Evolutionary conservation across 768 basidiomycete species (phyloP), one percentile per base, ranked within the genome.

Genomic region (Leccinum imitatum): DNA sequence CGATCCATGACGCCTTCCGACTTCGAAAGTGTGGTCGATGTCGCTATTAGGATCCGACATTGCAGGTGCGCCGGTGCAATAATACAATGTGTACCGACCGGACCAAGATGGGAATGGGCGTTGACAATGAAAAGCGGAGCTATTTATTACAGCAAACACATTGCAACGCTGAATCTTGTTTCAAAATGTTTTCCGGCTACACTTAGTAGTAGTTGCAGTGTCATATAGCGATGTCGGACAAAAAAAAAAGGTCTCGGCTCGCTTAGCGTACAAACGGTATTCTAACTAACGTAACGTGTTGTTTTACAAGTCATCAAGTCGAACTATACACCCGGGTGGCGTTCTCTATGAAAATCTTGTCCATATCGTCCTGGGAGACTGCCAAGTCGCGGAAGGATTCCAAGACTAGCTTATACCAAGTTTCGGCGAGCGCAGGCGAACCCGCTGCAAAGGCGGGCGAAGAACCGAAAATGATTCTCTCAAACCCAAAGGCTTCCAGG

Each of bases 321-420:
- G 59, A 53, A 8, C 67, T 70, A 44, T 84, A 84, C 21, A 83
- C 75, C 19, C 65, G 68, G 59, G 72, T 64, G 15, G 84, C 84
- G 56, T 83, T 84, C n/a, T 69, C 66, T 44, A 66, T 78, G 70
- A 94, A 94, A 47, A 94, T 84, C 25, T 83, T 86, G 67, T 94
- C 86, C 59, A 94, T 78, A 23, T 81, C 84, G 35, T 86, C 85
- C 72, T 91, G 90, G 54, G 93, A 91, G 50, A 90, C 79, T 7
- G 86, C 89, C 50, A 93, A 77, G 73, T 93, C 92, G 27, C 89
- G 84, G 59, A 93, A 81, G 1, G 86, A 86, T 68, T 90, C 91
- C 63, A 87, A 81, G 11, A 90, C 89, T 56, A 93, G 82, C 65
- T 86, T 87, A 66, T 91, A 94, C 92, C 92, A 94, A 61, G 87